Evolutionary conservation across 2,329 filamentous ascomycete species (phyloP), one percentile per base, ranked within the genome.

Genomic region (Scortechinia acanthostroma): DNA sequence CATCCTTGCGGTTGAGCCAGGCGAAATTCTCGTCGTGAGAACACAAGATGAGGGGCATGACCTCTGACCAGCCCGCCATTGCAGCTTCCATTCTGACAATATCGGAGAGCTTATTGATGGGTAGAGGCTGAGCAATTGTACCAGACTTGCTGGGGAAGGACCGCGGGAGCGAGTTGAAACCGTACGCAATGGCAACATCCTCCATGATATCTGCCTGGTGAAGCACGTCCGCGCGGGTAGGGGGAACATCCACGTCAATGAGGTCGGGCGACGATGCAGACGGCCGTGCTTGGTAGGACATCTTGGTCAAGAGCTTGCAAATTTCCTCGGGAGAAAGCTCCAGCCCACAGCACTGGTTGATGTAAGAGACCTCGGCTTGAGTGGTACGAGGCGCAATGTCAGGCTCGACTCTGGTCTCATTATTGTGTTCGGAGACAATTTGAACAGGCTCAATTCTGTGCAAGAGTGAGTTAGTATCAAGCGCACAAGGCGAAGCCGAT

Each of bases 131-230:
- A 42, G 88, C 94, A 49, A 96, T 81, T 4, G 89, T 93, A 46
- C 85, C 86, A 20, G 87, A 86, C 59, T 90, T 91, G 64, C 83
- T 90, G 5, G 91, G 90, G 58, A 91, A 89, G 43, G 85, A 82
- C 44, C 90, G 84, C 1, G 91, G 91, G 16, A 98, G 83, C 51
- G 87, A 89, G 74, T 98, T 98, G 77, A 95, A 98, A 52, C 94
- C 93, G 63, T 97, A 96, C 45, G 89, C 90, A 52, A 98, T 93
- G 33, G 90, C 93, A 17, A 94, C 83, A 60, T 98, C 94, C 69
- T 98, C 93, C 91, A 98, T 98, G 53, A 98, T 88, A 61, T 98
- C 93, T 56, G 90, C 94, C 60, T 96, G 87, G 65, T 98, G 93
- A 22, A 98, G 81, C 35, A 98, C 85, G 63, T 98, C 93, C 42